Evolutionary conservation across 768 basidiomycete species (phyloP), one percentile per base, ranked within the genome.

Genomic region (Trametes villosa): DNA sequence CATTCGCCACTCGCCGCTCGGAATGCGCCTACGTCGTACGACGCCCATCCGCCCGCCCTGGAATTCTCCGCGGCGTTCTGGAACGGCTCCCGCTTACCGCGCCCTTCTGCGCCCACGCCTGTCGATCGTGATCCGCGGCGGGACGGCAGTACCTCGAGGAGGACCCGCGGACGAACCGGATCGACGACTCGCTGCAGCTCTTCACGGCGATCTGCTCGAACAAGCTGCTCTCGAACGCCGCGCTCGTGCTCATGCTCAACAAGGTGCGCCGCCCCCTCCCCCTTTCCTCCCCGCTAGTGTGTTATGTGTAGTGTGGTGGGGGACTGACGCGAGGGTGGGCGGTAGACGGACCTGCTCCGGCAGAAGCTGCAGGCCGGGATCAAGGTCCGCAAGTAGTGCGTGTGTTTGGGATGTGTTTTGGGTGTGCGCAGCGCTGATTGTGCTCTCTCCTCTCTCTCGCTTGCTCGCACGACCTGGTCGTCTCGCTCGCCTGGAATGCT

Each of bases 121-220:
- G 5, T 13, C 9, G 20, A 24, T n/a, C n/a, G n/a, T n/a, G n/a
- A n/a, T n/a, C n/a, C 48, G 48, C 31, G 12, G 11, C 17, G 29
- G 47, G 22, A 22, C 24, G 59, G 38, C 58, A 92, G 89, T 92
- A 90, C 72, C 82, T 94, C 11, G 88, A 92, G 66, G 92, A 94
- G 76, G 91, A 93, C 70, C 80, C 86, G 5, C 82, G 84, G 62
- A 87, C 87, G 48, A 93, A 93, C 69, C 77, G 91, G 65, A 87
- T 93, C 61, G 85, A 91, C 61, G 92, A 94, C 73, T 92, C 91
- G 1, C 78, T 94, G 20, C 88, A 89, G 67, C 80, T 93, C 11
- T 92, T 91, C 74, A 86, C 84, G 5, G 75, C 84, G 15, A 85
- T 94, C 60, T 92, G 90, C 69, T 79, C 87, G 50, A 92, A 92